Base-by-base conservation (phyloP, 2,329 filamentous ascomycete species). In the Bipolaris cookei region DNA sequence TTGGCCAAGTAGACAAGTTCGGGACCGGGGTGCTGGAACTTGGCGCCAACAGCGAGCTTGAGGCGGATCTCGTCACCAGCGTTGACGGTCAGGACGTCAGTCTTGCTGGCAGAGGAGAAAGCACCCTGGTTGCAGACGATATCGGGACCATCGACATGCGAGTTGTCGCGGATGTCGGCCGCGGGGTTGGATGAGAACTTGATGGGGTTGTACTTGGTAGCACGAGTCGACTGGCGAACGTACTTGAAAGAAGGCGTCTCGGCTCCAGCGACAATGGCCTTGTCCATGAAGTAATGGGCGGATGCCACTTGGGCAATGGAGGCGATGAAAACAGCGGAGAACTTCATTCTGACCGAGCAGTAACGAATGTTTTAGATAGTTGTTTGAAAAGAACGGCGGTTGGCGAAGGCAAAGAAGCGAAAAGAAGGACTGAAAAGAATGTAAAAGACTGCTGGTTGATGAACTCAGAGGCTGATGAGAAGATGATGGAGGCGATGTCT, bases 1-100 rank as follows among this genome's bases (percentile, higher is more conserved):
- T 71, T 66, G 50, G 69, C 65, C 68, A 73, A 66, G 59, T 71
- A 71, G 51, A 70, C 65, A 32, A 64, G 51, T 10, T 48, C 60
- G 11, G 68, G 66, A 5, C 68, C 68, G 16, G 65, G 66, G 53
- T 70, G 68, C 52, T 63, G 49, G 54, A 72, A 64, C 21, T 58
- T 61, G 23, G 63, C 63, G 23, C 64, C 63, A 16, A 69, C 62
- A 39, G 47, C 66, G 42, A 72, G 51, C 56, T 57, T 63, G 51
- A 64, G 53, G 41, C 55, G 61, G 32, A 70, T 42, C 45, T 58
- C 62, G 13, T 63, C 62, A 30, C 68, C 67, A n/a, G 65, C 66
- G 30, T 65, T 66, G 28, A 67, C 64, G 13, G 63, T 60, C 46
- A 59, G n/a, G 54, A 53, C n/a, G 47, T 68, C 23, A n/a, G 38